phyloP scores from a whole-genome alignment of 2,329 filamentous ascomycete species.

The Myriosclerotinia scirpicola region DNA sequence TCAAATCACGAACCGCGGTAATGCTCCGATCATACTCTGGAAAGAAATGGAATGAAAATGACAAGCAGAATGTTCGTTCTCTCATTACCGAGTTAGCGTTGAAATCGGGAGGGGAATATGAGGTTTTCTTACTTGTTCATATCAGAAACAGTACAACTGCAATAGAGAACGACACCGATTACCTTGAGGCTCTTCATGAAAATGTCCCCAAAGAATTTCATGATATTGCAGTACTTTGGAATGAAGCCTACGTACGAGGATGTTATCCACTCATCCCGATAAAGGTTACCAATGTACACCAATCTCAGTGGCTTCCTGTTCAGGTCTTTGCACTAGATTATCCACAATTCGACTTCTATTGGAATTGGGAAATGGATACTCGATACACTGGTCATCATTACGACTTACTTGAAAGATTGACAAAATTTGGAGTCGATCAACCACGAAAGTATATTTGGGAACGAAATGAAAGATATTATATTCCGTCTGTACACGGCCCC shows the following conservation, averaged over 20 bases:
- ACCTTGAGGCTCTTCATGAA: constrained; percentile 59
- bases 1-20: constrained; percentile 61
- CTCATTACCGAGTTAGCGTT: constrained; percentile 76
- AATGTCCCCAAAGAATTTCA: constrained; percentile 69
- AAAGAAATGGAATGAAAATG: constrained; percentile 75
- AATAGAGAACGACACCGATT: constrained; percentile 60
- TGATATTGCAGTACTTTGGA: constrained; percentile 72
- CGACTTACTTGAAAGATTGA: constrained; percentile 68
- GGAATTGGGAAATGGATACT: constrained; percentile 75
- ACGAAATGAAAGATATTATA: constrained; percentile 70
- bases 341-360: constrained; percentile 67
- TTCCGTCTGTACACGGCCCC: constrained; percentile 65
- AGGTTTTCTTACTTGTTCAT: constrained; percentile 77
- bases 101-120: constrained; percentile 76
- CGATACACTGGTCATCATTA: constrained; percentile 80
- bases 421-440: constrained; percentile 63
- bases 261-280: constrained; percentile 73
- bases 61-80: constrained; percentile 75
- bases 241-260: constrained; percentile 68
- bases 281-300: constrained; percentile 41
- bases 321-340: constrained; percentile 75
- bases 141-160: constrained; percentile 62
- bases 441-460: constrained; percentile 74
- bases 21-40: constrained; percentile 74
- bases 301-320: constrained; percentile 56